Base-by-base conservation (phyloP, 2,329 filamentous ascomycete species). In the Epichloe coenophiala region DNA sequence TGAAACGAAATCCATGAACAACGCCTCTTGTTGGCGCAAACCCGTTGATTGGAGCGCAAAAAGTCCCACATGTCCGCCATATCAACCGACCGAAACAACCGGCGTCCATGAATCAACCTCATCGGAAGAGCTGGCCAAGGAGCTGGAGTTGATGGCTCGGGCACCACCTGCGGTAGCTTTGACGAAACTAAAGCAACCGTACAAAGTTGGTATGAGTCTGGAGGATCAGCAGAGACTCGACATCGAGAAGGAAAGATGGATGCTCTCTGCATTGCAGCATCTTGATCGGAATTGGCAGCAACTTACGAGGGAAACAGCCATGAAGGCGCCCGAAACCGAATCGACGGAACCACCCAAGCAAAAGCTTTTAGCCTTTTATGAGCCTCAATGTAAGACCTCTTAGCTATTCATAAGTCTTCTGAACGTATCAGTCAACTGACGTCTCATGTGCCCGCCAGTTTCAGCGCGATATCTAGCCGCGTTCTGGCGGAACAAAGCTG, bases 211-310 rank as follows among this genome's bases (percentile, higher is more conserved):
- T 12, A 12, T 45, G 15, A 42, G 27, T 8, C n/a, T 44, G 1
- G 52, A 53, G 6, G 41, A 50, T 19, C 40, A 44, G 11, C 17
- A 19, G 8, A 33, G 43, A 37, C 47, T 54, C 65, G 76, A 40
- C 11, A 43, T 48, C 11, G 51, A 59, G 31, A 53, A 53, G 11
- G 51, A 50, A 39, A 54, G 55, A 23, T 83, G 79, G 79, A 75
- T 88, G 67, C 67, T 83, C 36, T 80, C 75, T 31, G 72, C 72
- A 1, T 64, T 85, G 48, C 71, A 73, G 54, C 68, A 67, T 55
- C 68, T 71, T 58, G 71, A 69, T 38, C 68, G 70, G 35, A 35
- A 42, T 5, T 12, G 36, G 21, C 42, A 49, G 17, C 38, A 49
- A 11, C 27, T 19, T 7, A n/a, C 15, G 1, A 36, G 17, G 8